Evolutionary conservation across 495 filamentous ascomycete genomes (phyloP).

Genomic region (Amphirosellinia nigrospora): DNA sequence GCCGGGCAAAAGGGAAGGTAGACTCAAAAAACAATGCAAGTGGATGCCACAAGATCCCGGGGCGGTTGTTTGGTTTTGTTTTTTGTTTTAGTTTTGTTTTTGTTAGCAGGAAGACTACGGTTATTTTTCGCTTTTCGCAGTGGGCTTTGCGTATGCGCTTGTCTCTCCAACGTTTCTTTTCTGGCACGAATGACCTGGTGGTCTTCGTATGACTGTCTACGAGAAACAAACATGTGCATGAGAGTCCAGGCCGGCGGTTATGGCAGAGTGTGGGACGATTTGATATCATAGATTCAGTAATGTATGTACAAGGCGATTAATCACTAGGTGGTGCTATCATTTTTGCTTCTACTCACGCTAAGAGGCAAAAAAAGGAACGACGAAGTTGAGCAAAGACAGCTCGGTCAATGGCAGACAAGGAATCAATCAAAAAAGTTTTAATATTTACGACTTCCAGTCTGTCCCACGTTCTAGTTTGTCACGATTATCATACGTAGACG

Average conservation of each 20-base stretch:
- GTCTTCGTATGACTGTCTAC: constrained; percentile 9
- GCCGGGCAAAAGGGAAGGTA: background rate
- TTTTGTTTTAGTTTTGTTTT: too few relatives aligned
- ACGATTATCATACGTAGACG: background rate
- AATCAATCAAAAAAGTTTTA: constrained; percentile 8
- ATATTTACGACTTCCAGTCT: background rate
- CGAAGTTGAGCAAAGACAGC: constrained; percentile 3
- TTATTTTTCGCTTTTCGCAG: constrained; percentile 14
- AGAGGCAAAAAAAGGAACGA: background rate
- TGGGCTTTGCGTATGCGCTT: constrained; percentile 21
- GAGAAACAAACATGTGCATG: constrained; percentile 20
- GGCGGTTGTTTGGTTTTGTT: background rate
- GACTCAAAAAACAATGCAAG: background rate
- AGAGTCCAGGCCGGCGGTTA: constrained; percentile 2
- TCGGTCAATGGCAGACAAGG: background rate
- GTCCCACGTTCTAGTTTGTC: constrained; percentile 15
- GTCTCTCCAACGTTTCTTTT: constrained; percentile 7
- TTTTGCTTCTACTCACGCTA: constrained; percentile 11
- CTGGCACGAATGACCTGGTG: background rate
- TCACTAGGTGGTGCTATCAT: constrained; percentile 29
- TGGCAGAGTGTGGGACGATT: constrained; percentile 7
- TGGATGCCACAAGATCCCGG: background rate
- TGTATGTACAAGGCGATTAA: constrained; percentile 36
- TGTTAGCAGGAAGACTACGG: background rate
- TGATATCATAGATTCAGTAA: constrained; percentile 23